phyloP scores from a whole-genome alignment of 225 moss, liverwort and hornwort genomes.

The Pleurozium schreberi region DNA sequence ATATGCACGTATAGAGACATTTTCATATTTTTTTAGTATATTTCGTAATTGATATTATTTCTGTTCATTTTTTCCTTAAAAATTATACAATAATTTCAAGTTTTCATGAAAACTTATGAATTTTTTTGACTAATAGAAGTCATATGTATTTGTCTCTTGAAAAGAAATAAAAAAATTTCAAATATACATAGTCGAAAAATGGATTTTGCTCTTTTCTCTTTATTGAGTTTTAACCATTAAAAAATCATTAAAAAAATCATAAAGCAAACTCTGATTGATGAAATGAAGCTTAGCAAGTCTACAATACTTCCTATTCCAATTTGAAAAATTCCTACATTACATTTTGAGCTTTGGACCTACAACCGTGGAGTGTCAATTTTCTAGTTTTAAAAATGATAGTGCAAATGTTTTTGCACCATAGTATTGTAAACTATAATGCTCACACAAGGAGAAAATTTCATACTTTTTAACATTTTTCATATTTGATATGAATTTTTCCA shows the following conservation, averaged over 20 bases:
- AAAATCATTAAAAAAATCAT: fast-evolving
- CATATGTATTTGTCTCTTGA: neutral
- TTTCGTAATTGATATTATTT: neutral
- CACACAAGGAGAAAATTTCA: neutral
- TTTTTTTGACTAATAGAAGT: neutral
- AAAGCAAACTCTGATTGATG: neutral
- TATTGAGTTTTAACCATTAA: neutral
- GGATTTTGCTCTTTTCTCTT: neutral
- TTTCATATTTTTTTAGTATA: no score
- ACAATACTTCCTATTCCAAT: fast-evolving
- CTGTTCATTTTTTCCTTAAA: neutral
- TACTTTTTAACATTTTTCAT: neutral
- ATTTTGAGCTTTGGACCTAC: neutral
- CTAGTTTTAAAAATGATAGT: neutral
- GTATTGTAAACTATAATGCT: neutral
- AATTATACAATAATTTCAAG: neutral
- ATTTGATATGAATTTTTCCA: neutral
- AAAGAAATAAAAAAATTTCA: neutral
- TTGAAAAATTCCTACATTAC: neutral
- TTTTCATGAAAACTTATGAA: neutral
- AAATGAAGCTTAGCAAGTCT: neutral
- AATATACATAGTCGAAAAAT: neutral
- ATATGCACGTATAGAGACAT: neutral
- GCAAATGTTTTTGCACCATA: neutral
- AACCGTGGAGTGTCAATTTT: neutral